These are phyloP conservation scores for Podospora fimiseda DNA, from an alignment of 495 filamentous ascomycete genomes.

Conservation along the genomic window DNA sequence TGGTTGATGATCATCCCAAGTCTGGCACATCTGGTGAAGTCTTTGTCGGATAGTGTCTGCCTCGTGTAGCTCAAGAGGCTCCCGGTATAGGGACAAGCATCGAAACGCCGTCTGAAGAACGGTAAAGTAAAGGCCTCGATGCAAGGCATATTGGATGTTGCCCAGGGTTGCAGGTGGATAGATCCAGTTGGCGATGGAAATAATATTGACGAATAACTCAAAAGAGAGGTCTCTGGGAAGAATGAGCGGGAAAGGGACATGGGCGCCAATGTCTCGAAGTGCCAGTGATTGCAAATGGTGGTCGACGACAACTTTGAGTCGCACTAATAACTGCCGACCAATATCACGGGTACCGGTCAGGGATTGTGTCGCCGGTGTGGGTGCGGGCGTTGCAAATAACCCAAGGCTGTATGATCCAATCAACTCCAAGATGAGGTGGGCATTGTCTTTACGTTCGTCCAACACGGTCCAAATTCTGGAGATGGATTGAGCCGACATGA, in stretches of 20 bases:
- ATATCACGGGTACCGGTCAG: not conserved
- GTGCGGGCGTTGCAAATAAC: not conserved
- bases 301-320: slow-evolving; percentile 9
- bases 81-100: not conserved
- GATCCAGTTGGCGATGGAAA: not conserved
- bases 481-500: slow-evolving; percentile 3
- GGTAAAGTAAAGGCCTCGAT: not conserved
- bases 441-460: not conserved
- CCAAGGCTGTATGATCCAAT: slow-evolving; percentile 5
- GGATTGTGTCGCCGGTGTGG: not conserved
- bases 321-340: slow-evolving; percentile 5
- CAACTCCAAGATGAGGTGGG: not conserved
- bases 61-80: not conserved
- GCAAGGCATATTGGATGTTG: not conserved
- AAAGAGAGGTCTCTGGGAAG: not conserved
- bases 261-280: not conserved
- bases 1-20: not conserved
- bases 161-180: not conserved
- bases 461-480: slow-evolving; percentile 1
- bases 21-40: not conserved
- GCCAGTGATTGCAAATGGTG: slow-evolving; percentile 1
- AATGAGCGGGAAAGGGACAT: not conserved
- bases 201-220: not conserved
- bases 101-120: slow-evolving; percentile 2
- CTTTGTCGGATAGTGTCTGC: not conserved